Base-by-base conservation (phyloP, 768 basidiomycete genomes). In the Tricholoma sp. region DNA sequence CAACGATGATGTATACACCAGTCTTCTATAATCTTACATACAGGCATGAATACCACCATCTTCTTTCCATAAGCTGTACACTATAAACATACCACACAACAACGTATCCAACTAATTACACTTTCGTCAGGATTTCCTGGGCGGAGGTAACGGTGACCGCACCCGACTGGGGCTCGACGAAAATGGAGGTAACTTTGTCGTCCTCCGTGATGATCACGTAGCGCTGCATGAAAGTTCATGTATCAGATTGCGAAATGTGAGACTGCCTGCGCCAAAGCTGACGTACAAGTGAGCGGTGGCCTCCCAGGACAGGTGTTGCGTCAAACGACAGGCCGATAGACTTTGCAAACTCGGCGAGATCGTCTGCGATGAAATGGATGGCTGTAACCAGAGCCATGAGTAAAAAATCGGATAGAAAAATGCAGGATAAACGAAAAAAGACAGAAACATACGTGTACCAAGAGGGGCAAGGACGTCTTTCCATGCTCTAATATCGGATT, bases 281-380 rank as follows among this genome's bases (percentile, higher is more conserved):
- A 57, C 68, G 32, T 61, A 82, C 85, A 78, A 85, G 86, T 50
- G 85, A 80, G 44, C 90, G 85, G 1, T 81, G 80, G 9, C 78
- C 80, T 17, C 89, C 90, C 12, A 93, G 79, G 12, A 83, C 65
- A 3, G 74, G 70, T 8, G 83, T 76, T 1, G 81, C 86, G 59
- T 89, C 84, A 57, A 86, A 85, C 36, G 81, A 59, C 12, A 87
- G 75, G 1, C 88, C 87, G 47, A 84, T 65, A 6, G 74, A 71
- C 18, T 77, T 71, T 10, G 79, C 72, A 62, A 86, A 79, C 3
- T 78, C 69, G 28, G 79, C 89, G 54, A 78, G 77, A 68, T 93
- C 90, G 58, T 89, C 88, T 9, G 85, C 79, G 51, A 86, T 78
- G 70, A 88, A 87, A 41, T 75, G 80, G 37, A 85, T 74, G 0